A percentile compares a stretch with the other conserved stretches of the same genome.
phyloP scores from a whole-genome alignment of 2,329 filamentous ascomycete genomes.

The Penicillium sp. region DNA sequence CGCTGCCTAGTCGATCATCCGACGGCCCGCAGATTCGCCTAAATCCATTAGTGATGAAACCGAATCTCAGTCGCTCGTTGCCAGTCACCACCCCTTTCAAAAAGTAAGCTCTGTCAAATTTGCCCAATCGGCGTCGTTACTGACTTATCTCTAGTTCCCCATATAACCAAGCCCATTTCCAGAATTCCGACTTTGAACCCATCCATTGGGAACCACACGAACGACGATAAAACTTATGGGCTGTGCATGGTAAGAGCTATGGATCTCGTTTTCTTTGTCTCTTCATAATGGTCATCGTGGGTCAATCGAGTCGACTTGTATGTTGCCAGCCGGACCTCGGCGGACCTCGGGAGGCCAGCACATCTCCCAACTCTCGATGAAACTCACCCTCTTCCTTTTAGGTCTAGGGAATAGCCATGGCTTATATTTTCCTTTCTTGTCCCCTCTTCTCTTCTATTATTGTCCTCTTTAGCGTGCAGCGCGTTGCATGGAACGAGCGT shows the following conservation, averaged over 20 bases:
- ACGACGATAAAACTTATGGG: constrained; percentile 16
- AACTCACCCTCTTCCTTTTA: not conserved
- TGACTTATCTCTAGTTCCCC: constrained; percentile 34
- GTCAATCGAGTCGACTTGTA: not conserved
- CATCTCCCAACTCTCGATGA: not conserved
- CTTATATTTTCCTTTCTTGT: not conserved
- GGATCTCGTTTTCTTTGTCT: not conserved
- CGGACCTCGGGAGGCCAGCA: too few relatives aligned
- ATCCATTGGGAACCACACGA: constrained; percentile 46
- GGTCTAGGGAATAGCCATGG: not conserved
- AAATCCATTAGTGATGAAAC: constrained; percentile 43
- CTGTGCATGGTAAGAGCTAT: constrained; percentile 15
- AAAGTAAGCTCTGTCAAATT: constrained; percentile 32
- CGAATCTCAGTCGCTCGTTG: constrained; percentile 39
- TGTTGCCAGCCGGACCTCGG: not conserved
- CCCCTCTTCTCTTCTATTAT: constrained; percentile 6
- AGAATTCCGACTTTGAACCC: constrained; percentile 47
- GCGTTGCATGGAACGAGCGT: constrained; percentile 23
- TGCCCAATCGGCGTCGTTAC: not conserved
- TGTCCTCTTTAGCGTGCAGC: constrained; percentile 23
- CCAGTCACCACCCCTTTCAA: constrained; percentile 43
- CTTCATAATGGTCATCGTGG: not conserved
- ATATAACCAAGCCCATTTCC: constrained; percentile 48
- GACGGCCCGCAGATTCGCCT: constrained; percentile 43
- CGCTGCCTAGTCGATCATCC: constrained; percentile 33